Percentiles rank a stretch among this genome's conserved stretches.
These are phyloP conservation scores for Collybia nuda DNA, from an alignment of 768 basidiomycete genomes.

Conservation along the genomic window DNA sequence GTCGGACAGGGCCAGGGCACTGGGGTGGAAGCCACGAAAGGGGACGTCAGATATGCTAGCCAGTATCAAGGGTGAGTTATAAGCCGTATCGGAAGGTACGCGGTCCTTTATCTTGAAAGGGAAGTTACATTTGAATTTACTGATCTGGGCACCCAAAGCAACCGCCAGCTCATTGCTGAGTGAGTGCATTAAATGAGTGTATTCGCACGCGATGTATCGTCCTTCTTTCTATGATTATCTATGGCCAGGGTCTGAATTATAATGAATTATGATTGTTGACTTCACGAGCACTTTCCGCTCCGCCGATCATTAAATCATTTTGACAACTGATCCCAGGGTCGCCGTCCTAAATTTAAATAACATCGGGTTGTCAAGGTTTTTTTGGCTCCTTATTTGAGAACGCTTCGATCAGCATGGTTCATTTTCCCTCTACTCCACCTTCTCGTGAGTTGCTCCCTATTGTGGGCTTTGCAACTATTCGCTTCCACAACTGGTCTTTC, in stretches of 20 bases:
- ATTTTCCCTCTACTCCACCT: not conserved
- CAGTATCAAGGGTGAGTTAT: conserved; percentile 34
- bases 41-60: conserved; percentile 48
- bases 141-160: not conserved
- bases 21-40: conserved; percentile 56
- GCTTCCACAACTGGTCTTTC: not conserved
- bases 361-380: not conserved
- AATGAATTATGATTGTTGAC: no score
- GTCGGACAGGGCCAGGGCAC: conserved; percentile 36
- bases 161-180: no score
- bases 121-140: not conserved
- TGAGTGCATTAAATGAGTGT: no score
- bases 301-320: not conserved
- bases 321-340: no score
- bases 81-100: not conserved
- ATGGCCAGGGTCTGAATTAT: no score
- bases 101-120: not conserved
- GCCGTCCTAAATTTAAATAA: not conserved
- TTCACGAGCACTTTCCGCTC: not conserved
- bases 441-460: not conserved
- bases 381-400: not conserved
- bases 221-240: no score
- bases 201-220: no score
- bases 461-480: not conserved
- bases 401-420: not conserved